phyloP scores from a whole-genome alignment of 495 filamentous ascomycete genomes.

The Saxophila tyrrhenica region DNA sequence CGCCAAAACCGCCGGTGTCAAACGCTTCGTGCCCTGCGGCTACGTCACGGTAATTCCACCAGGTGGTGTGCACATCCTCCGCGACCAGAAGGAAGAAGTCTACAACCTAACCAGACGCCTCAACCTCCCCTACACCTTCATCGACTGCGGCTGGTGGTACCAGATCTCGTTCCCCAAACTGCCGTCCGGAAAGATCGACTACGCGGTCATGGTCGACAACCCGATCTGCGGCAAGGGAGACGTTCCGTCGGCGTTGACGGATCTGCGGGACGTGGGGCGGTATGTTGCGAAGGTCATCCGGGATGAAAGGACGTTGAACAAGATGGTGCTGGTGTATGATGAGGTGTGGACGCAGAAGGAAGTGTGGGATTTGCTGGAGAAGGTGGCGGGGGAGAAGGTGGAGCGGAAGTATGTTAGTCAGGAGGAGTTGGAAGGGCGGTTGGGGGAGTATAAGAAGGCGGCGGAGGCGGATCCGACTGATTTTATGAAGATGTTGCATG shows the following conservation, averaged over 20 bases:
- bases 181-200: conserved; percentile 43
- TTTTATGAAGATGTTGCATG: conserved; percentile 34
- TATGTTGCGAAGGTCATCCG: conserved; percentile 45
- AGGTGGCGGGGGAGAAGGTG: conserved; percentile 43
- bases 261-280: conserved; percentile 44
- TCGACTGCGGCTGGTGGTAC: conserved; percentile 53
- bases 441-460: conserved; percentile 34
- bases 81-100: conserved; percentile 23
- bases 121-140: conserved; percentile 46
- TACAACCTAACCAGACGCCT: conserved; percentile 44
- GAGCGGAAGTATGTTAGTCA: conserved; percentile 36
- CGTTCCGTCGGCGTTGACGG: conserved; percentile 37
- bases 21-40: conserved; percentile 48
- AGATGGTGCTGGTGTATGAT: conserved; percentile 44
- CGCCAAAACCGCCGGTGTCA: conserved; percentile 43
- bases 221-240: conserved; percentile 44
- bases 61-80: conserved; percentile 9
- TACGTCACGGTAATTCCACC: conserved; percentile 38
- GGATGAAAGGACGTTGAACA: conserved; percentile 48
- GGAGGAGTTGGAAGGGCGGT: conserved; percentile 20
- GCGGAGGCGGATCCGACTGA: conserved; percentile 36
- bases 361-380: conserved; percentile 40
- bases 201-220: conserved; percentile 36
- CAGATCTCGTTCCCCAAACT: conserved; percentile 41
- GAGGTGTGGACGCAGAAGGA: conserved; percentile 39